Evolutionary conservation across 345 rosid species (phyloP).

Genomic region (Eucalyptus curtisii): DNA sequence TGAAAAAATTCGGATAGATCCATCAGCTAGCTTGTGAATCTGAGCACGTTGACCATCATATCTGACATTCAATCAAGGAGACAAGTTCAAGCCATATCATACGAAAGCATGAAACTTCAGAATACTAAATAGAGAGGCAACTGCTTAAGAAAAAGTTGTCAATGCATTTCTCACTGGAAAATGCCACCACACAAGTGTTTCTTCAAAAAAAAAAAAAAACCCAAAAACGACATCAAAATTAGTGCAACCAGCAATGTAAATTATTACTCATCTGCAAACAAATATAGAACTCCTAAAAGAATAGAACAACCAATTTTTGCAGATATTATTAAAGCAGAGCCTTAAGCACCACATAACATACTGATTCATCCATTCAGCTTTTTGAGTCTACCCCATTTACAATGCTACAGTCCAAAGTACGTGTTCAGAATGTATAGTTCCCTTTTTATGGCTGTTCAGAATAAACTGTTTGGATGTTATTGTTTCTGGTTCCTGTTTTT

Average conservation of each 20-base stretch:
- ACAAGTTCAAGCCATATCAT: neutral
- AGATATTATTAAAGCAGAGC: neutral
- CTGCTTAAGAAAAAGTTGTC: neutral
- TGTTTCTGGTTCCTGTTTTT: neutral
- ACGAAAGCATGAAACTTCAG: neutral
- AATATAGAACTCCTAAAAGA: neutral
- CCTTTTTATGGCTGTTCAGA: neutral
- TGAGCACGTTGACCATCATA: conserved; percentile 96
- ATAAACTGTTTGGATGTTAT: neutral
- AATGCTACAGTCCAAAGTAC: neutral
- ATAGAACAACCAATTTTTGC: neutral
- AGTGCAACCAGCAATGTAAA: neutral
- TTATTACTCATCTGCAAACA: neutral
- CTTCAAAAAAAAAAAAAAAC: neutral
- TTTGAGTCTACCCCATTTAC: neutral
- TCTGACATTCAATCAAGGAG: conserved; percentile 20
- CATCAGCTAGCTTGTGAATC: conserved; percentile 58
- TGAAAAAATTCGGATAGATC: conserved; percentile 59
- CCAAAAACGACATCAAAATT: neutral
- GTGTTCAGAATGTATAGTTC: neutral
- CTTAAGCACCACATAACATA: neutral
- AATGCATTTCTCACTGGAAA: neutral
- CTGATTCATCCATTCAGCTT: neutral
- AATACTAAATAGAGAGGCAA: neutral
- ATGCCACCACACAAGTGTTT: neutral